phyloP scores from a whole-genome alignment of 306 rosid species.

The Arachis stenosperma region DNA sequence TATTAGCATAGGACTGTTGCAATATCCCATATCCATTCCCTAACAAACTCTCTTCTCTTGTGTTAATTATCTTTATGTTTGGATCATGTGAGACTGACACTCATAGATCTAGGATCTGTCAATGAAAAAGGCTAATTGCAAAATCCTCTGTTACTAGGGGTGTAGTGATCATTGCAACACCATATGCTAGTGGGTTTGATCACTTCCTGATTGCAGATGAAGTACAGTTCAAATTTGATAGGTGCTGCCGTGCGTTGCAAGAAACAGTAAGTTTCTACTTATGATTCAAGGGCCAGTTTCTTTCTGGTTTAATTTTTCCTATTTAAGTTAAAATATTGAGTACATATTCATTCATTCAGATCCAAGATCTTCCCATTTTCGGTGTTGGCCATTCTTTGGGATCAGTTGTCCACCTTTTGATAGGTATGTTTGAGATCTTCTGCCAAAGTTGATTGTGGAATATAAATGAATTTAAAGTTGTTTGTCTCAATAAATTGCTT shows the following conservation, averaged over 20 bases:
- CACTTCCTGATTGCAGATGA: constrained; percentile 97
- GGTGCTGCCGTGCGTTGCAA: constrained; percentile 72
- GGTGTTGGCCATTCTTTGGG: constrained; percentile 99
- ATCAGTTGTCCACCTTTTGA: constrained; percentile 92
- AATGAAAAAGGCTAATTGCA: constrained; percentile 31
- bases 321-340: constrained; percentile 17
- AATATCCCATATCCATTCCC: not conserved
- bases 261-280: constrained; percentile 61
- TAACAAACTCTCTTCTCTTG: constrained; percentile 6
- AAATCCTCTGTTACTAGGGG: constrained; percentile 60
- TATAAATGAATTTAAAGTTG: constrained; percentile 36
- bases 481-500: constrained; percentile 42
- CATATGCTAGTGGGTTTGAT: constrained; percentile 98
- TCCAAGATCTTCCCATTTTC: constrained; percentile 87
- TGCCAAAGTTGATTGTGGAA: constrained; percentile 32
- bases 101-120: constrained; percentile 15
- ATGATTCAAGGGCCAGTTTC: constrained; percentile 24
- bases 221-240: constrained; percentile 90
- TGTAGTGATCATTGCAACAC: constrained; percentile 87
- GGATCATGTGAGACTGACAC: constrained; percentile 9
- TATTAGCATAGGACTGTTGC: constrained; percentile 27
- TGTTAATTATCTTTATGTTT: constrained; percentile 15
- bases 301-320: constrained; percentile 28
- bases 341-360: constrained; percentile 57
- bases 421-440: constrained; percentile 64